Conservation (phyloP, 75 land plant species). For the Pinus tabuliformis region DNA sequence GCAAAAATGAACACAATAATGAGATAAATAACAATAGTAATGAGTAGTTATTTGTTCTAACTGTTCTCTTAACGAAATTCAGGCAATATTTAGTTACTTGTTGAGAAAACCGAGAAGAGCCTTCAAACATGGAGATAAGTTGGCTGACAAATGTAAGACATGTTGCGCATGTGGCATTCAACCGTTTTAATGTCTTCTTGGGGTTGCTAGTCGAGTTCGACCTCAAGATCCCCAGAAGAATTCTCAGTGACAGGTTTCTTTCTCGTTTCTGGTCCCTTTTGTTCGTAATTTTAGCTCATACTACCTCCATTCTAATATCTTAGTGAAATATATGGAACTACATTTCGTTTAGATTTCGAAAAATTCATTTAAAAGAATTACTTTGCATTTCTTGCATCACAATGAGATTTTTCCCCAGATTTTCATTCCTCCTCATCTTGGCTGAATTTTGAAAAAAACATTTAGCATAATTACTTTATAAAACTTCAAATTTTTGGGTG, state of each 20-base stretch:
- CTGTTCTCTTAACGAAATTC: constrained; percentile 42
- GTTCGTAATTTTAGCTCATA: not conserved
- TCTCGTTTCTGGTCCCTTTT: not conserved
- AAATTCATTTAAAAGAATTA: too few species aligned
- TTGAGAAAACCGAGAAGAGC: constrained; percentile 11
- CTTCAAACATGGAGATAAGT: constrained; percentile 66
- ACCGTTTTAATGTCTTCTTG: constrained; percentile 86
- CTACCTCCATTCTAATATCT: too few species aligned
- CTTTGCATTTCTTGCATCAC: too few species aligned
- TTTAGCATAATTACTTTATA: too few species aligned
- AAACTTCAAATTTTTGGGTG: too few species aligned
- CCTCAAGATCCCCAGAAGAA: constrained; percentile 64
- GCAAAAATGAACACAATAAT: not conserved
- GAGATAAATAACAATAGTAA: not conserved
- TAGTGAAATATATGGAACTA: too few species aligned
- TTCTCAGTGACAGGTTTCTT: constrained; percentile 81
- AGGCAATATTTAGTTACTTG: constrained; percentile 42
- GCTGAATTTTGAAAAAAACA: too few species aligned
- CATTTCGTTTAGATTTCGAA: too few species aligned
- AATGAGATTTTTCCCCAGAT: too few species aligned
- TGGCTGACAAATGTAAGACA: constrained; percentile 94
- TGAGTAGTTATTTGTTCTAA: constrained; percentile 42
- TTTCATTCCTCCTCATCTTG: too few species aligned
- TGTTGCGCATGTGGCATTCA: constrained; percentile 89
- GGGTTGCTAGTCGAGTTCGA: constrained; percentile 90